phyloP scores from a whole-genome alignment of 495 filamentous ascomycete species.

The Penicillium atrosanguineum region DNA sequence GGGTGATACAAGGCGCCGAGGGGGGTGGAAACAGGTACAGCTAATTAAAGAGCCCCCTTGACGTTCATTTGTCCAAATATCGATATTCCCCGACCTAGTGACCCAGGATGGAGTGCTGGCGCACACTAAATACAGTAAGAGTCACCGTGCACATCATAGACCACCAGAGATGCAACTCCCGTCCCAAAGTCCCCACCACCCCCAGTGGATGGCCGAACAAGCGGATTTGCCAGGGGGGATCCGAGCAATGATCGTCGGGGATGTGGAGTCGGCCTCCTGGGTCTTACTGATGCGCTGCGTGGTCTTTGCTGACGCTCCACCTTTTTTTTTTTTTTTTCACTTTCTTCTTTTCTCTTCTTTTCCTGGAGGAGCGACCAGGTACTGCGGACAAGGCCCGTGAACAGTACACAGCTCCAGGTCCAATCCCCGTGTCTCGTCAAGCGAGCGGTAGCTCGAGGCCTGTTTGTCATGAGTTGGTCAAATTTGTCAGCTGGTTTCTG shows the following conservation, averaged over 20 bases:
- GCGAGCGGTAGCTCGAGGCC: slow-evolving; percentile 8
- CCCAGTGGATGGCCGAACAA: slow-evolving; percentile 2
- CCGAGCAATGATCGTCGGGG: slow-evolving; percentile 20
- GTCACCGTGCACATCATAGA: slow-evolving; percentile 1
- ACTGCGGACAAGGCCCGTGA: background rate
- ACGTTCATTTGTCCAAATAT: slow-evolving; percentile 17
- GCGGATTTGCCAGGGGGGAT: slow-evolving; percentile 11
- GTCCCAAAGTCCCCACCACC: slow-evolving; percentile 1
- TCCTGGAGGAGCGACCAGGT: background rate
- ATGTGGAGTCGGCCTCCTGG: slow-evolving; percentile 12
- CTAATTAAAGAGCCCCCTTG: background rate
- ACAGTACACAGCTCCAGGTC: background rate
- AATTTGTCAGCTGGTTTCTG: background rate
- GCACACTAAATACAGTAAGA: background rate
- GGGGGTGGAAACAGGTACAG: slow-evolving; percentile 2
- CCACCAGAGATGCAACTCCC: slow-evolving; percentile 1
- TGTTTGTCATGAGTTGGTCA: slow-evolving; percentile 1
- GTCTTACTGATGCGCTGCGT: slow-evolving; percentile 1
- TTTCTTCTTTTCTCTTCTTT: background rate
- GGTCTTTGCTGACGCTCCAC: slow-evolving; percentile 2
- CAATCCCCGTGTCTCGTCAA: background rate
- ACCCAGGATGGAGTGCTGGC: background rate
- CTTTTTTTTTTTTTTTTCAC: background rate
- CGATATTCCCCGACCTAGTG: slow-evolving; percentile 17
- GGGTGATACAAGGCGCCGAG: slow-evolving; percentile 22